A percentile compares a stretch with the other conserved stretches of the same genome.
These are phyloP conservation scores for Syzygium oleosum DNA, from an alignment of 345 rosid species.

Conservation along the genomic window DNA sequence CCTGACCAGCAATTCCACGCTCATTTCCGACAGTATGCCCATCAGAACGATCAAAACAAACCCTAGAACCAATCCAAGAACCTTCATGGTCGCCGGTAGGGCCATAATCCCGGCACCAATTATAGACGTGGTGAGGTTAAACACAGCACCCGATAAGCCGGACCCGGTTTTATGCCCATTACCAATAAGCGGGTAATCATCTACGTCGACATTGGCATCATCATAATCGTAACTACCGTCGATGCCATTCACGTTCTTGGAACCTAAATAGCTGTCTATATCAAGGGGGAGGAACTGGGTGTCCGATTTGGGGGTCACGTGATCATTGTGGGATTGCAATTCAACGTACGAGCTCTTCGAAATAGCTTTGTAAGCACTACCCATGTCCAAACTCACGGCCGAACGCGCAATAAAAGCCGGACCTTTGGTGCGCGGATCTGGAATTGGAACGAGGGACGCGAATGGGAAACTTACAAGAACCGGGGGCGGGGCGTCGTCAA, in stretches of 20 bases:
- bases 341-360: slow-evolving; percentile 52
- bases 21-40: slow-evolving; percentile 75
- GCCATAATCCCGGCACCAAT: slow-evolving; percentile 99
- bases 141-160: slow-evolving; percentile 75
- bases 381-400: slow-evolving; percentile 24
- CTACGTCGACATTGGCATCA: slow-evolving; percentile 29
- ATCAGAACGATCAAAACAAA: slow-evolving; percentile 59
- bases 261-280: slow-evolving; percentile 24
- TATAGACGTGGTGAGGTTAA: slow-evolving; percentile 78
- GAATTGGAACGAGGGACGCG: background rate
- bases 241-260: slow-evolving; percentile 5
- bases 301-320: slow-evolving; percentile 20
- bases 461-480: background rate
- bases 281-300: slow-evolving; percentile 30
- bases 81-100: slow-evolving; percentile 93
- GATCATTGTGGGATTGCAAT: slow-evolving; percentile 33
- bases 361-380: slow-evolving; percentile 52
- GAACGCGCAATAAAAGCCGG: background rate
- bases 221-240: slow-evolving; percentile 13
- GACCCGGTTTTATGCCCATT: slow-evolving; percentile 34
- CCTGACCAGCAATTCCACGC: slow-evolving; percentile 73
- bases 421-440: background rate
- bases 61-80: slow-evolving; percentile 73
- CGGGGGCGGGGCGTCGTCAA: background rate
- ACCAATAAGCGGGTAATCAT: slow-evolving; percentile 20